Evolutionary conservation across 2,329 filamentous ascomycete species (phyloP), one percentile per base, ranked within the genome.

Genomic region (Fusarium falciforme): DNA sequence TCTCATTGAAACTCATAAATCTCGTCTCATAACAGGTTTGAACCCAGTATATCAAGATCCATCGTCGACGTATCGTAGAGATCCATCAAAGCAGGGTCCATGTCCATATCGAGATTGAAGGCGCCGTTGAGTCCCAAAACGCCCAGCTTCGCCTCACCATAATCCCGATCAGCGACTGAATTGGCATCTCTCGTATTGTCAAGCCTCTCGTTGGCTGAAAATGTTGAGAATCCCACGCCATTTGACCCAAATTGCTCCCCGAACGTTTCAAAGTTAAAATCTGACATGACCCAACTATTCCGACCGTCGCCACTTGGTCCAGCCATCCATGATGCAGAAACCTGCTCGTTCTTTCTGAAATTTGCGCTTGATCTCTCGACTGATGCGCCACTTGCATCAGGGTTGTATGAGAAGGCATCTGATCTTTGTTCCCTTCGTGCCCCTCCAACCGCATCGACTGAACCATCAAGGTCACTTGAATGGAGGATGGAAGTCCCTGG

Each of bases 191-290:
- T 42, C 8, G 36, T 10, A 42, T 38, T 9, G 6, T 33, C 38
- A 6, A 61, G 27, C 0, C 57, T 65, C 9, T 57, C 71, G 16
- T 59, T 58, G 2, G 52, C 60, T 20, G 47, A 3, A 1, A 63
- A n/a, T 4, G 61, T n/a, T 1, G 61, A 16, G 12, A 73, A 17
- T 2, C 44, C 59, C 12, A 38, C 27, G 1, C 36, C 22, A 10
- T 70, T 66, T 6, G 66, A 31, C 2, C 64, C 47, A 12, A 67
- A 61, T 0, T 58, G 47, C 20, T 72, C 71, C 1, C 64, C 71
- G 2, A 70, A 31, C 2, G 70, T 61, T 35, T 74, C 70, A 33
- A 74, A 74, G 29, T 68, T 67, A 14, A 74, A 71, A 52, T 74
- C 72, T 8, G 71, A 64, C 72, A 74, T 73, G 25, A 70, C 47